phyloP scores from a whole-genome alignment of 768 basidiomycete genomes.

The Lentinula sp. region DNA sequence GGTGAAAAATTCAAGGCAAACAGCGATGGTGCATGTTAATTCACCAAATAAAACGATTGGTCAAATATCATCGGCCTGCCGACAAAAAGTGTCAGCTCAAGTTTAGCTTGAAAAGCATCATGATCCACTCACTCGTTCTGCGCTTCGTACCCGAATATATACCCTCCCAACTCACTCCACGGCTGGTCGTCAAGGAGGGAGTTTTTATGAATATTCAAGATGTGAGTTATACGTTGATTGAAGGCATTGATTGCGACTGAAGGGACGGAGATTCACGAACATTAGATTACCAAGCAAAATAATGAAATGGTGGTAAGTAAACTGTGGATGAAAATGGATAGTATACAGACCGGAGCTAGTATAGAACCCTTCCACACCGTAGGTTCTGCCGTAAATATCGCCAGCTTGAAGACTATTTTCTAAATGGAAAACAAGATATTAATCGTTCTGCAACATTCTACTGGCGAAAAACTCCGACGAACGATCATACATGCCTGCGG shows the following conservation, averaged over 20 bases:
- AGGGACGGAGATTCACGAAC: background rate
- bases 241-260: slow-evolving; percentile 22
- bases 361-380: slow-evolving; percentile 28
- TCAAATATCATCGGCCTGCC: slow-evolving; percentile 21
- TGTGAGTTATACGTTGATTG: slow-evolving; percentile 29
- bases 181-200: slow-evolving; percentile 24
- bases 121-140: slow-evolving; percentile 23
- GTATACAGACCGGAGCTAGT: slow-evolving; percentile 14
- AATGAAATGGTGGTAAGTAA: background rate
- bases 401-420: slow-evolving; percentile 24
- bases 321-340: background rate
- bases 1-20: background rate
- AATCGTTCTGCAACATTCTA: background rate
- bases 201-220: slow-evolving; percentile 30
- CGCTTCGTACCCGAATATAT: slow-evolving; percentile 33
- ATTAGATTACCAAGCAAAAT: too few relatives aligned
- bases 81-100: background rate
- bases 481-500: slow-evolving; percentile 17
- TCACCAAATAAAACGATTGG: slow-evolving; percentile 15
- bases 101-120: background rate
- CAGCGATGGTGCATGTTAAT: background rate
- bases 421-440: slow-evolving; percentile 12
- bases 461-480: background rate
- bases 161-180: slow-evolving; percentile 29
- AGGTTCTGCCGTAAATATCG: slow-evolving; percentile 28